Evolutionary conservation across 1,284 basidiomycete species (phyloP), one percentile per base, ranked within the genome.

Genomic region (Tylopilus orsonianus): DNA sequence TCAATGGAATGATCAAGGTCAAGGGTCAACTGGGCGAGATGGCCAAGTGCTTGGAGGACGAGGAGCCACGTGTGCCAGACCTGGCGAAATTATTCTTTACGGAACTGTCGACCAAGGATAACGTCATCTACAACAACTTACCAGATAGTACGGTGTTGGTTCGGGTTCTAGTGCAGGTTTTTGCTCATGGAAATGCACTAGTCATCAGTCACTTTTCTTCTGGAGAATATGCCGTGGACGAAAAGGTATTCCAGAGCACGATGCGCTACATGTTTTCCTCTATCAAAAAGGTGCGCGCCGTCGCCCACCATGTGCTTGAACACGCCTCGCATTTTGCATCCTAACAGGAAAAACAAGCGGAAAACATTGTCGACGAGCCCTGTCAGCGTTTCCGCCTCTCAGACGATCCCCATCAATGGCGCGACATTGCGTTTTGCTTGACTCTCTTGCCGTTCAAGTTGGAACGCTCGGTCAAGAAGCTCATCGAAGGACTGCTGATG

Each of bases 11-110:
- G 96, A 54, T 68, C 63, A 99, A 99, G 70, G 96, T 98, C 64
- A 99, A 99, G 70, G 97, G 97, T 1, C 96, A 99, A 67, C 76
- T 98, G 4, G 96, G 97, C 27, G 97, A 98, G 75, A 97, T 99
- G 94, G 97, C 96, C 27, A 99, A 99, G 71, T 99, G 96, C 63
- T 72, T 99, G 18, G 93, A 98, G 69, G 95, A 99, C 69, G 76
- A 81, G n/a, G 96, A 98, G 54, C 78, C 78, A 48, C 75, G 95
- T 9, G 90, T 99, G 52, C 83, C 88, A 13, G 94, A 98, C 62
- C 78, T 99, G 16, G 95, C 97, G 33, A 97, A 95, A 69, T 69
- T 99, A 46, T 99, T 99, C 83, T 99, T 99, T 76, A 87, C 84
- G 20, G 94, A 99, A 64, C 73, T 99, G 32, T 90, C 93, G 29